Conservation (phyloP, 257 asterid genomes). For the Ophiorrhiza pumila region DNA sequence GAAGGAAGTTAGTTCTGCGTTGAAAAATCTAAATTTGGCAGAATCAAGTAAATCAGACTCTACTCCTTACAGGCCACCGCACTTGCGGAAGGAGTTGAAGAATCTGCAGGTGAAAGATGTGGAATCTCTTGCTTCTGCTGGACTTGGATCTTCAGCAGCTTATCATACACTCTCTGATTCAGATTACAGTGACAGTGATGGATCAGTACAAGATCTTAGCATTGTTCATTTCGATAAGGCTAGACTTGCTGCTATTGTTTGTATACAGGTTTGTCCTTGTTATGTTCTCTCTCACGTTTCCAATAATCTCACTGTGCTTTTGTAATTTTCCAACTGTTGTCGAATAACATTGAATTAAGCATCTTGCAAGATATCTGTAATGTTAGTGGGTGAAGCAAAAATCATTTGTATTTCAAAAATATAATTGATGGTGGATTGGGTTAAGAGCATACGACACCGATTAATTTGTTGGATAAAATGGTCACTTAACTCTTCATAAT, state of each 20-base stretch:
- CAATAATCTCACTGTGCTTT: constrained; percentile 5
- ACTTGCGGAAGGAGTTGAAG: constrained; percentile 55
- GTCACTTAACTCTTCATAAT: neutral
- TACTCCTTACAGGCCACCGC: constrained; percentile 81
- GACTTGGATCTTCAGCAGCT: constrained; percentile 29
- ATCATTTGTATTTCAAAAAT: neutral
- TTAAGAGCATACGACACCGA: neutral
- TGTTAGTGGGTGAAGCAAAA: neutral
- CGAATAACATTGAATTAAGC: neutral
- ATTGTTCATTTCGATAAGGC: constrained; percentile 50
- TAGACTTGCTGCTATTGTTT: constrained; percentile 75
- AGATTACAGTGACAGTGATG: constrained; percentile 89
- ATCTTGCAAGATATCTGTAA: neutral
- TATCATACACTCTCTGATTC: constrained; percentile 69
- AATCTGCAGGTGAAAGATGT: constrained; percentile 36
- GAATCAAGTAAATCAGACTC: constrained; percentile 43
- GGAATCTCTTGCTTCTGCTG: constrained; percentile 37
- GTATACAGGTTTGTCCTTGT: constrained; percentile 71
- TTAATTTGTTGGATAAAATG: neutral
- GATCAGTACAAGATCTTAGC: constrained; percentile 42
- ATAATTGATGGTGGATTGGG: neutral
- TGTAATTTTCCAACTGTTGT: neutral
- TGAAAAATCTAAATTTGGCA: constrained; percentile 29
- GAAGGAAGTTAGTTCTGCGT: constrained; percentile 35
- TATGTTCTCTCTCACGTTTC: constrained; percentile 17